These are phyloP conservation scores for Periconia sp. DNA, from an alignment of 2,329 filamentous ascomycete genomes.

Conservation along the genomic window DNA sequence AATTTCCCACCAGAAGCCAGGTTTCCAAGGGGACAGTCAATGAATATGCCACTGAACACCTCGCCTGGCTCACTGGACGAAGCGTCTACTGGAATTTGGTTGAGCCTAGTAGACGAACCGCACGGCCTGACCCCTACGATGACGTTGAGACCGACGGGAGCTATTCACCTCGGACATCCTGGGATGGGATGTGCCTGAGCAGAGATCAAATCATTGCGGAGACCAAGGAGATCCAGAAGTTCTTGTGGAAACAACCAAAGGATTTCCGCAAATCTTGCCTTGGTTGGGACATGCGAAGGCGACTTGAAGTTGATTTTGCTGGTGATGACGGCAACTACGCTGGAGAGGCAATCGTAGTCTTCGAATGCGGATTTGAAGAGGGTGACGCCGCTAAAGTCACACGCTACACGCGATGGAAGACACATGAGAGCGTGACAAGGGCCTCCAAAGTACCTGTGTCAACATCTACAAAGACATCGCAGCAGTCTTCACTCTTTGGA, in stretches of 20 bases:
- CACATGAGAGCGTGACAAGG: conserved; percentile 36
- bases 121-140: conserved; percentile 74
- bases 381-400: conserved; percentile 59
- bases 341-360: conserved; percentile 77
- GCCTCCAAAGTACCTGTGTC: conserved; percentile 22
- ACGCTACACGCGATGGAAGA: conserved; percentile 63
- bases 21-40: conserved; percentile 56
- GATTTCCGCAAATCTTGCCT: conserved; percentile 80
- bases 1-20: conserved; percentile 66
- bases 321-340: conserved; percentile 76
- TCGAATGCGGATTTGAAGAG: conserved; percentile 74
- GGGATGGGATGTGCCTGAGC: conserved; percentile 72
- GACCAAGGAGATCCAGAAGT: conserved; percentile 81
- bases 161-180: conserved; percentile 82
- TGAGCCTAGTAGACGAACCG: conserved; percentile 75
- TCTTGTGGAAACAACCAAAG: conserved; percentile 72
- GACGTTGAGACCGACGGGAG: conserved; percentile 69
- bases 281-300: conserved; percentile 91
- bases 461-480: conserved; percentile 21
- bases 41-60: conserved; percentile 60
- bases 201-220: conserved; percentile 75
- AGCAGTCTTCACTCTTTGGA: conserved; percentile 58
- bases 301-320: conserved; percentile 86
- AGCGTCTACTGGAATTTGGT: conserved; percentile 81
- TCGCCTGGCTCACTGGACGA: conserved; percentile 82